These are phyloP conservation scores for Turnera subulata DNA, from an alignment of 345 rosid genomes.

Conservation along the genomic window DNA sequence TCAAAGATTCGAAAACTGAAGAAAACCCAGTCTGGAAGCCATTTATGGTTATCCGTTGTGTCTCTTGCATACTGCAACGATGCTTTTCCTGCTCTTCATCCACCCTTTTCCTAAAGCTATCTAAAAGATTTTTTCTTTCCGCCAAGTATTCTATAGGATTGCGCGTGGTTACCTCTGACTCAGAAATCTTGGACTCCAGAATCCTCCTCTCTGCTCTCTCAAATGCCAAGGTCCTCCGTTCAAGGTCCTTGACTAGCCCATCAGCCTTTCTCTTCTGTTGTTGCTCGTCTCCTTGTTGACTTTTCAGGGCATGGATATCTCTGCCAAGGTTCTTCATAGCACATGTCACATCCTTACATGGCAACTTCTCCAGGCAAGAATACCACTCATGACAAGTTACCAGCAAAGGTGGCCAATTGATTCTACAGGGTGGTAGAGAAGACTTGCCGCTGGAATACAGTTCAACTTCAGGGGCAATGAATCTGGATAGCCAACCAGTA, in stretches of 20 bases:
- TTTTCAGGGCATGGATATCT: constrained; percentile 27
- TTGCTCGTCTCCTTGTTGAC: constrained; percentile 42
- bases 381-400: constrained; percentile 36
- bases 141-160: constrained; percentile 25
- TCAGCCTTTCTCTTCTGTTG: constrained; percentile 42
- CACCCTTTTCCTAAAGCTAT: constrained; percentile 22
- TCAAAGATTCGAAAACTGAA: constrained; percentile 30
- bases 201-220: constrained; percentile 31
- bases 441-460: constrained; percentile 17
- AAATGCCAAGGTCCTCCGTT: constrained; percentile 24
- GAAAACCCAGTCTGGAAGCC: constrained; percentile 39
- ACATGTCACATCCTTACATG: constrained; percentile 28
- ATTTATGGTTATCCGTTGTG: constrained; percentile 24
- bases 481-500: constrained; percentile 35
- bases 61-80: constrained; percentile 28
- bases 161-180: constrained; percentile 15
- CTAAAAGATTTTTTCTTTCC: constrained; percentile 27
- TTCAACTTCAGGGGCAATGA: constrained; percentile 31
- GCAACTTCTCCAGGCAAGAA: constrained; percentile 29
- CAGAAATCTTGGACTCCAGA: constrained; percentile 21
- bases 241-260: constrained; percentile 28
- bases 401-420: constrained; percentile 27
- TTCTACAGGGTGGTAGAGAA: constrained; percentile 5
- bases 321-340: constrained; percentile 27
- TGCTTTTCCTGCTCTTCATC: constrained; percentile 38